Base-by-base conservation (phyloP, 2,329 filamentous ascomycete species). In the Alternaria tenuissima region DNA sequence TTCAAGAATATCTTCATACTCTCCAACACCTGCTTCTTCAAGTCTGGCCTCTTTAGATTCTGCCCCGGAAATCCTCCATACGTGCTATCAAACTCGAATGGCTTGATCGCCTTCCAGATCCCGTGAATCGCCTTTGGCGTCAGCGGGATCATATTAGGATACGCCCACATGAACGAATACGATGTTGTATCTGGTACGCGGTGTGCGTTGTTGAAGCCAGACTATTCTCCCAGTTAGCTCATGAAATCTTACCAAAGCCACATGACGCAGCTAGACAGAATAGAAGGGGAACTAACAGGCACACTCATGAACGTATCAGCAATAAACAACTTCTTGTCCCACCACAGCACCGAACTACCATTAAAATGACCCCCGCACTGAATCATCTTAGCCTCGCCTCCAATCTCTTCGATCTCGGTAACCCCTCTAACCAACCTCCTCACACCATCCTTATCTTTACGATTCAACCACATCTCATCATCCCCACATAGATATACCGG, bases 301-400 rank as follows among this genome's bases (percentile, higher is more conserved):
- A 90, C 90, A 24, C 88, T 91, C 65, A 92, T 83, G 48, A 95
- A 84, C 3, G 90, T 92, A 78, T 96, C 92, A 6, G 92, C 91
- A 58, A 93, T 84, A 60, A 94, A 84, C n/a, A 95, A 78, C 42
- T 72, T 76, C 51, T 55, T 59, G 42, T 77, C 72, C 77, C 86
- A 91, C 24, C 89, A 83, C 61, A 91, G 73, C 3, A 93, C 87
- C 60, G 90, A 78, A 65, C 88, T 91, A 0, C 92, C 92, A 0
- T 90, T 89, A 70, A 95, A 95, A 79, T 96, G 92, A 0, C 92
- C 92, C 0, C 91, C 91, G 0, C 89, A 83, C 76, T 92, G 92
- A 52, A 94, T 82, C 0, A 86, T 87, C 32, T 81, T 85, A 4
- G 89, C 82, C 18, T 59, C 56, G 0, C 65, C 55, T 0, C 36